Evolutionary conservation across 2,329 filamentous ascomycete species (phyloP).

Genomic region (Aureobasidium sp.): DNA sequence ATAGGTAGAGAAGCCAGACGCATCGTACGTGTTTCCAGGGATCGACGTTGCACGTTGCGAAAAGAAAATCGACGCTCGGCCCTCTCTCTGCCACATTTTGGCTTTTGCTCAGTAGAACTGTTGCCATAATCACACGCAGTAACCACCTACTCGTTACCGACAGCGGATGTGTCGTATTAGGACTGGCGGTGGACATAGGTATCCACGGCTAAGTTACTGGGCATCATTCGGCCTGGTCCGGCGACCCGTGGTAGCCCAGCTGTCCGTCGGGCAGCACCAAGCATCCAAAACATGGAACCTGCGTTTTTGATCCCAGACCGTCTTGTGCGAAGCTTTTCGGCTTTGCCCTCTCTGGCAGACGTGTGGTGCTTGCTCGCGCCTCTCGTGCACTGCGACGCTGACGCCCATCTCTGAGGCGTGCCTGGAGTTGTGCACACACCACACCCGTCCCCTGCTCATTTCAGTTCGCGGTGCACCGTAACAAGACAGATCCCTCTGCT

Average conservation of each 20-base stretch:
- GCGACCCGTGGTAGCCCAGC: neutral
- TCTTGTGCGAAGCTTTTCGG: conserved; percentile 10
- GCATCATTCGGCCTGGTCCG: conserved; percentile 9
- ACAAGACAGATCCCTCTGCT: conserved; percentile 13
- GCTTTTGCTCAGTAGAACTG: conserved; percentile 12
- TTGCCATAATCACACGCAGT: conserved; percentile 1
- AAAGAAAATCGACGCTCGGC: conserved; percentile 12
- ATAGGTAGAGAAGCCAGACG: neutral
- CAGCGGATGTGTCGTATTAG: neutral
- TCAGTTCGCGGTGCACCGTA: conserved; percentile 13
- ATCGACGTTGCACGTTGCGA: conserved; percentile 14
- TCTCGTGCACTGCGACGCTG: conserved; percentile 8
- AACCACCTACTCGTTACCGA: neutral
- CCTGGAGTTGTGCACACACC: conserved; percentile 15
- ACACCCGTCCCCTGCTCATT: conserved; percentile 15
- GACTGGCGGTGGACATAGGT: conserved; percentile 4
- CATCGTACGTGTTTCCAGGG: neutral
- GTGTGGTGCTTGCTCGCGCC: conserved; percentile 7
- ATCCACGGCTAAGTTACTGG: neutral
- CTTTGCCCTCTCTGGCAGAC: conserved; percentile 1
- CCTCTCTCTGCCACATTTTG: conserved; percentile 2
- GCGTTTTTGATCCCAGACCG: conserved; percentile 10
- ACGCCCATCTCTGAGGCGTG: conserved; percentile 13
- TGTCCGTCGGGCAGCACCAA: conserved; percentile 13
- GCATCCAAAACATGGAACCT: conserved; percentile 10